Conservation (phyloP, 805 yeast genomes). For the Yarrowia osloensis region DNA sequence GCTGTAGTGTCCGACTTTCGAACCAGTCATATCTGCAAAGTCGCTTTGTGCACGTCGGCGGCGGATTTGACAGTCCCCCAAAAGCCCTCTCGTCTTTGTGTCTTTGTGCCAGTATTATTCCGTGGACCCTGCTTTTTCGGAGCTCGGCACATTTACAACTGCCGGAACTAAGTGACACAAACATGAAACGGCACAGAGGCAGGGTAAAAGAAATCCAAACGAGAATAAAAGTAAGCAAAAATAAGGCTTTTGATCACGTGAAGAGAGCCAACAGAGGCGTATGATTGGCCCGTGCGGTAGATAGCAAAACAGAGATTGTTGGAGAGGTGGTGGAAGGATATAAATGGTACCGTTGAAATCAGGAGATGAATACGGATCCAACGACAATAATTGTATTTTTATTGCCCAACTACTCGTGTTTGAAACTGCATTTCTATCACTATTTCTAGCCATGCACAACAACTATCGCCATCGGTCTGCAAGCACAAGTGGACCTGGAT, state of each 20-base stretch:
- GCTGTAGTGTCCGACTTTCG: not conserved
- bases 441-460: no score
- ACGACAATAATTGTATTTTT: no score
- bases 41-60: not conserved
- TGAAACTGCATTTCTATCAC: no score
- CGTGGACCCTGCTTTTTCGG: conserved; percentile 21
- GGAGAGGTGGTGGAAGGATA: not conserved
- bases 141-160: not conserved
- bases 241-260: not conserved
- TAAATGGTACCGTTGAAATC: not conserved
- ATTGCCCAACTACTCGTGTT: no score
- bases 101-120: not conserved
- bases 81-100: not conserved
- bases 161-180: not conserved
- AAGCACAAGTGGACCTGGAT: no score
- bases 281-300: not conserved
- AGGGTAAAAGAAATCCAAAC: not conserved
- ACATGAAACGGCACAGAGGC: conserved; percentile 1
- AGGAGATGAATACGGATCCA: not conserved
- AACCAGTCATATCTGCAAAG: not conserved
- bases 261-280: no score
- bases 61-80: not conserved
- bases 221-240: not conserved
- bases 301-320: not conserved
- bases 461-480: no score